Percentiles rank a stretch among this genome's conserved stretches.
Evolutionary conservation across 305 asterid genomes (phyloP).

Genomic region (Ilex paraguariensis): DNA sequence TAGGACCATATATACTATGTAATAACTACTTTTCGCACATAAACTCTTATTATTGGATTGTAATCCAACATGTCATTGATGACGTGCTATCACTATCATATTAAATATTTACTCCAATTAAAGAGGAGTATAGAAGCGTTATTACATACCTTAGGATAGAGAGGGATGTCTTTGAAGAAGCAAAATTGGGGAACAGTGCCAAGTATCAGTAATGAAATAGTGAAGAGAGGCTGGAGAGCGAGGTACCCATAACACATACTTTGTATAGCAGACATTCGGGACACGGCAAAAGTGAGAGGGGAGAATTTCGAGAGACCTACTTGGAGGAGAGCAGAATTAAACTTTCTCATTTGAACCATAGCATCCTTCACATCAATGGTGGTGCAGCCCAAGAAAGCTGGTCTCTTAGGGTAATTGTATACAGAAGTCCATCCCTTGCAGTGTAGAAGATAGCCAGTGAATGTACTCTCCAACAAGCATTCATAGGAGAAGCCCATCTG

Average conservation of each 20-base stretch:
- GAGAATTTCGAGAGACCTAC: constrained; percentile 13
- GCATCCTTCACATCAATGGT: constrained; percentile 14
- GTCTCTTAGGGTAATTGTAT: constrained; percentile 9
- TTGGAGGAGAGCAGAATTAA: constrained; percentile 15
- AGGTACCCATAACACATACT: constrained; percentile 15
- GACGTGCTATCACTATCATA: too few relatives aligned
- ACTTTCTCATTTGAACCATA: constrained; percentile 8
- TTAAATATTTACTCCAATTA: too few relatives aligned
- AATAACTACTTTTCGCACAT: too few relatives aligned
- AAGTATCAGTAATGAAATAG: constrained; percentile 42
- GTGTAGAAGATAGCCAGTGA: constrained; percentile 14
- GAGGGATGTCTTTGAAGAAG: constrained; percentile 49
- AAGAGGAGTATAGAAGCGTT: too few relatives aligned
- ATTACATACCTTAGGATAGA: constrained; percentile 58
- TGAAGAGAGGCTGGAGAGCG: constrained; percentile 4
- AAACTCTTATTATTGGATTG: too few relatives aligned
- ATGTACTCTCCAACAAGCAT: constrained; percentile 13
- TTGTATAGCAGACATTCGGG: constrained; percentile 8
- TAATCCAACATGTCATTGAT: too few relatives aligned
- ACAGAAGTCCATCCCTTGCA: constrained; percentile 16
- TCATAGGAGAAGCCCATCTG: constrained; percentile 14
- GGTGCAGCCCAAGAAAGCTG: constrained; percentile 16
- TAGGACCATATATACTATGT: too few relatives aligned
- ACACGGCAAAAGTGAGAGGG: constrained; percentile 12
- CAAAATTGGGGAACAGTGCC: constrained; percentile 57